These are phyloP conservation scores for Ceraceosorus guamensis DNA, from an alignment of 1,284 basidiomycete species.

Conservation along the genomic window DNA sequence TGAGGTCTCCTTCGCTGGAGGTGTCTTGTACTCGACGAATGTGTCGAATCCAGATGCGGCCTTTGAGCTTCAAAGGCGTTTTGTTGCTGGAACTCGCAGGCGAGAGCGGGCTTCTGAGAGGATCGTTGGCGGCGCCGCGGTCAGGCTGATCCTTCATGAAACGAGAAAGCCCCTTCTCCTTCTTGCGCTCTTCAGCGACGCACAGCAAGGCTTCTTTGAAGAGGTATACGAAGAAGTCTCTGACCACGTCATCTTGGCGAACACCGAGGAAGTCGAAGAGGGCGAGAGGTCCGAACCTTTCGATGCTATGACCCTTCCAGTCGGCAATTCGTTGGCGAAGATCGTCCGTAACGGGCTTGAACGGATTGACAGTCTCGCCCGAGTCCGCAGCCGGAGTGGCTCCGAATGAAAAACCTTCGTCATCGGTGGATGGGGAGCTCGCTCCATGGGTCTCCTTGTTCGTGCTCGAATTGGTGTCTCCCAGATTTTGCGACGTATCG, in stretches of 20 bases:
- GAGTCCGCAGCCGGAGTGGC: constrained; percentile 27
- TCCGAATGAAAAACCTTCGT: constrained; percentile 23
- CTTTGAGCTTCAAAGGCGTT: constrained; percentile 80
- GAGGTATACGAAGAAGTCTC: constrained; percentile 89
- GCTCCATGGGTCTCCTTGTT: background rate
- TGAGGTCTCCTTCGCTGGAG: constrained; percentile 66
- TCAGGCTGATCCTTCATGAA: constrained; percentile 51
- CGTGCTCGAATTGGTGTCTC: constrained; percentile 2
- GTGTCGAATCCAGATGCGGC: constrained; percentile 86
- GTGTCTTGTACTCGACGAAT: constrained; percentile 78
- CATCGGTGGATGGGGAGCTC: constrained; percentile 15
- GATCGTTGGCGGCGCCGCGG: background rate
- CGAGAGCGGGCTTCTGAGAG: background rate
- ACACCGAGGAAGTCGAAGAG: constrained; percentile 87
- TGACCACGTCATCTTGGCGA: constrained; percentile 72
- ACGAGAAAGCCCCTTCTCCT: constrained; percentile 61
- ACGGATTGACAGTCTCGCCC: constrained; percentile 50
- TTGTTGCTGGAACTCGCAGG: constrained; percentile 26
- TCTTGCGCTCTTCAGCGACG: constrained; percentile 85
- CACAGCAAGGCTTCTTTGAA: constrained; percentile 95
- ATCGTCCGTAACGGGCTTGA: constrained; percentile 74
- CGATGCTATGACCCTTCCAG: constrained; percentile 85
- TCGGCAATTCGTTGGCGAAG: constrained; percentile 78
- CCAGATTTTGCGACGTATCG: constrained; percentile 34
- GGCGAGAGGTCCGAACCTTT: constrained; percentile 70